These are phyloP conservation scores for Flaveria linearis DNA, from an alignment of 129 eudicot genomes.

Conservation along the genomic window DNA sequence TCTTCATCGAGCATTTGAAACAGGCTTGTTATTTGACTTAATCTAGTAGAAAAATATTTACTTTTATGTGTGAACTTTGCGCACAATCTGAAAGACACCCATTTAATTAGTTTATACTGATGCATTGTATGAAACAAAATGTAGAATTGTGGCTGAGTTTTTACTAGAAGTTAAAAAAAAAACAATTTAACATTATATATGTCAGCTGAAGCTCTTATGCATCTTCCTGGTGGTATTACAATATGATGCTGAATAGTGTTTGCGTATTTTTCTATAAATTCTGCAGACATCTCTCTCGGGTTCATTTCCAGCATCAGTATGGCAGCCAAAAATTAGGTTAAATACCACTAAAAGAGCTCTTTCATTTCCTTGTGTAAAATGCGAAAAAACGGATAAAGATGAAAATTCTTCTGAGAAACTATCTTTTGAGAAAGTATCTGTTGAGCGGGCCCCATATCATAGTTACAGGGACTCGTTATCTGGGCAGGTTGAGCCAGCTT, in stretches of 20 bases:
- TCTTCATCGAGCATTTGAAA: conserved; percentile 5
- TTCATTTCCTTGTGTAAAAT: conserved; percentile 55
- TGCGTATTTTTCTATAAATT: conserved; percentile 29
- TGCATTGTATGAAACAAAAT: background rate
- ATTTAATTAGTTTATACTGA: background rate
- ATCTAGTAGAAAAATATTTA: background rate
- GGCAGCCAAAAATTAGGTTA: conserved; percentile 43
- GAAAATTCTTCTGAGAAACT: conserved; percentile 45
- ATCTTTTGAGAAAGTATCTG: conserved; percentile 55
- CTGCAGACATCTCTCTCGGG: conserved; percentile 53
- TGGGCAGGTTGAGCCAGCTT: conserved; percentile 90
- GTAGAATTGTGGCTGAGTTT: conserved; percentile 1
- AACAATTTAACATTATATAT: background rate
- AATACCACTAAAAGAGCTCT: conserved; percentile 38
- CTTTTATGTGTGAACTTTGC: conserved; percentile 2
- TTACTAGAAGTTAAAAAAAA: background rate
- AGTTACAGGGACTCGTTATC: conserved; percentile 92
- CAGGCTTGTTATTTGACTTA: background rate
- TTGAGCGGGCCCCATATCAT: conserved; percentile 80
- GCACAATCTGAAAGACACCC: background rate
- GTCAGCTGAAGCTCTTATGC: background rate
- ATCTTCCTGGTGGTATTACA: background rate
- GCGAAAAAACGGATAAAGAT: conserved; percentile 61
- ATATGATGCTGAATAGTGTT: conserved; percentile 6
- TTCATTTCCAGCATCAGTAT: conserved; percentile 46